Evolutionary conservation across 805 yeast genomes (phyloP).

Genomic region (Candida tallmaniae): DNA sequence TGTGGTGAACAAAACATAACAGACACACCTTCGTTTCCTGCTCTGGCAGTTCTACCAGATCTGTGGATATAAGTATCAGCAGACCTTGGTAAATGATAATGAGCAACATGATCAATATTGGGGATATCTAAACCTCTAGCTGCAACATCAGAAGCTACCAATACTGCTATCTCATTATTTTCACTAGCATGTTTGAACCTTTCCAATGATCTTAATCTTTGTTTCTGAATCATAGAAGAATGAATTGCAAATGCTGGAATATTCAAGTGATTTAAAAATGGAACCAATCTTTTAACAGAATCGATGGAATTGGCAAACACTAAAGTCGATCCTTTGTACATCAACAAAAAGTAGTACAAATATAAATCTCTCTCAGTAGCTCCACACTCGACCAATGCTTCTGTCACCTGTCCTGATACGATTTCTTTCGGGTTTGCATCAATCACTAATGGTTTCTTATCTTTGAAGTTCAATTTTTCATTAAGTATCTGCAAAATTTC

Average conservation of each 20-base stretch:
- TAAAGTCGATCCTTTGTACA: constrained; percentile 85
- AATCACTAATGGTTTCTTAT: constrained; percentile 60
- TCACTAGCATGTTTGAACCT: constrained; percentile 57
- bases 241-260: constrained; percentile 76
- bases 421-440: constrained; percentile 86
- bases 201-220: constrained; percentile 81
- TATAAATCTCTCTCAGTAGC: constrained; percentile 86
- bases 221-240: constrained; percentile 93
- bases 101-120: constrained; percentile 87
- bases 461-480: constrained; percentile 66
- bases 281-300: constrained; percentile 81
- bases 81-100: constrained; percentile 89
- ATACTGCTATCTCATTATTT: constrained; percentile 52
- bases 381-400: constrained; percentile 88
- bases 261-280: constrained; percentile 64
- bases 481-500: constrained; percentile 64
- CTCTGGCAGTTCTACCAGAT: constrained; percentile 98
- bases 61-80: constrained; percentile 95
- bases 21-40: constrained; percentile 91
- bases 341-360: constrained; percentile 77
- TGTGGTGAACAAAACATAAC: constrained; percentile 90
- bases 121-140: constrained; percentile 97
- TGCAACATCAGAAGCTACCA: constrained; percentile 95
- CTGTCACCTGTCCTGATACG: constrained; percentile 71
- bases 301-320: constrained; percentile 96